Conservation (phyloP, 2,329 filamentous ascomycete genomes). For the Triangularia setosa region DNA sequence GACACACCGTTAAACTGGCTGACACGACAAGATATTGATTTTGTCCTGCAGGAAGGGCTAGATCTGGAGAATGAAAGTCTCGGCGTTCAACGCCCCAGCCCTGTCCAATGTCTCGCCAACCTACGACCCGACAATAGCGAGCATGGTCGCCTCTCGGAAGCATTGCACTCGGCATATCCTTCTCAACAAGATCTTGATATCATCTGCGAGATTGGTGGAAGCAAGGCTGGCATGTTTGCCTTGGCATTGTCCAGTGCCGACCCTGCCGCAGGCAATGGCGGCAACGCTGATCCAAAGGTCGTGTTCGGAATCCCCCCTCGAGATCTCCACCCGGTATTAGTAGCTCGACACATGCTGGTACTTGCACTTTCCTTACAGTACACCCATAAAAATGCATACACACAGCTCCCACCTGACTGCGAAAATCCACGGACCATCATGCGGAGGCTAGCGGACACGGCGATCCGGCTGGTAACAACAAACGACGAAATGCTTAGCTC, state of each 20-base stretch:
- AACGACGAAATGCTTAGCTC: slow-evolving; percentile 36
- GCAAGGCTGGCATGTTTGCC: background rate
- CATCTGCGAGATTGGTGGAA: background rate
- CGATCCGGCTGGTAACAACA: slow-evolving; percentile 32
- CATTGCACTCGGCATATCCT: background rate
- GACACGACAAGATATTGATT: background rate
- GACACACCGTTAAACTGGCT: background rate
- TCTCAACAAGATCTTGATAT: slow-evolving; percentile 9
- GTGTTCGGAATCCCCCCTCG: slow-evolving; percentile 1
- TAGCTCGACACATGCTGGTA: slow-evolving; percentile 33
- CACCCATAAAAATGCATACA: slow-evolving; percentile 10
- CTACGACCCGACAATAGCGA: background rate
- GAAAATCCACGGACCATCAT: slow-evolving; percentile 28
- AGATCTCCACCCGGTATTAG: slow-evolving; percentile 30
- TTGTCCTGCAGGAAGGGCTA: background rate
- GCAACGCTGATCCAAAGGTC: background rate
- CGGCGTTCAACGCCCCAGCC: background rate
- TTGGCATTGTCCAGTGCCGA: background rate
- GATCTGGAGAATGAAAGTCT: background rate
- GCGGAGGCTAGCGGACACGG: slow-evolving; percentile 29
- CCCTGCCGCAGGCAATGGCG: background rate
- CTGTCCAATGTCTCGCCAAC: background rate
- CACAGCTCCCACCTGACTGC: slow-evolving; percentile 21
- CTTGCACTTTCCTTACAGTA: slow-evolving; percentile 31
- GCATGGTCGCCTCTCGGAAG: background rate